These are phyloP conservation scores for Erodium moschatum DNA, from an alignment of 441 rosid genomes.

Conservation along the genomic window DNA sequence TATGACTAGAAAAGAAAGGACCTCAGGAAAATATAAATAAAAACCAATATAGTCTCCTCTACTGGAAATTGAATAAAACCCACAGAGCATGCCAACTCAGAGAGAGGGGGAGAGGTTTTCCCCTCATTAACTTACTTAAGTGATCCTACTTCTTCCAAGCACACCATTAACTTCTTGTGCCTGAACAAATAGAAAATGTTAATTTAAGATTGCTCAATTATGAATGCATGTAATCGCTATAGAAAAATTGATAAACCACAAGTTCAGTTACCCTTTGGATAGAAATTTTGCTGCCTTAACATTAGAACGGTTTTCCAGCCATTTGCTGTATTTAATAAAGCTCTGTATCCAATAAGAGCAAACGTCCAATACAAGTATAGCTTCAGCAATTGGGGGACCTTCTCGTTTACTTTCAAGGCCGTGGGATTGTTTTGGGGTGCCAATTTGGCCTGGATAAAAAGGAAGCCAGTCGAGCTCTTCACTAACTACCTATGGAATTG, in stretches of 20 bases:
- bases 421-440: constrained; percentile 39
- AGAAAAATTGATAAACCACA: constrained; percentile 8
- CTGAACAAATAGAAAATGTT: constrained; percentile 31
- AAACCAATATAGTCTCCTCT: not conserved
- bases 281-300: constrained; percentile 82
- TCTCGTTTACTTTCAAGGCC: constrained; percentile 53
- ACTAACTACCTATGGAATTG: constrained; percentile 68
- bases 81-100: not conserved
- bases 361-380: constrained; percentile 54
- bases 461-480: constrained; percentile 99
- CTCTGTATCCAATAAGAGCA: constrained; percentile 94
- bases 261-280: constrained; percentile 64
- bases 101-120: constrained; percentile 6
- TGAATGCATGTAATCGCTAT: constrained; percentile 11
- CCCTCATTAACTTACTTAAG: constrained; percentile 46
- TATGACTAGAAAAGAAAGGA: not conserved
- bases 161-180: constrained; percentile 65
- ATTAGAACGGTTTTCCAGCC: constrained; percentile 81
- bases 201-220: constrained; percentile 9
- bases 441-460: constrained; percentile 52
- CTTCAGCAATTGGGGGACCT: constrained; percentile 74
- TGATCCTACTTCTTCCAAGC: constrained; percentile 64
- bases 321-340: constrained; percentile 87
- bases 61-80: constrained; percentile 7
- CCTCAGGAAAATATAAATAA: not conserved